These are phyloP conservation scores for Cystofilobasidium ferigula DNA, from an alignment of 768 basidiomycete genomes.

Conservation along the genomic window DNA sequence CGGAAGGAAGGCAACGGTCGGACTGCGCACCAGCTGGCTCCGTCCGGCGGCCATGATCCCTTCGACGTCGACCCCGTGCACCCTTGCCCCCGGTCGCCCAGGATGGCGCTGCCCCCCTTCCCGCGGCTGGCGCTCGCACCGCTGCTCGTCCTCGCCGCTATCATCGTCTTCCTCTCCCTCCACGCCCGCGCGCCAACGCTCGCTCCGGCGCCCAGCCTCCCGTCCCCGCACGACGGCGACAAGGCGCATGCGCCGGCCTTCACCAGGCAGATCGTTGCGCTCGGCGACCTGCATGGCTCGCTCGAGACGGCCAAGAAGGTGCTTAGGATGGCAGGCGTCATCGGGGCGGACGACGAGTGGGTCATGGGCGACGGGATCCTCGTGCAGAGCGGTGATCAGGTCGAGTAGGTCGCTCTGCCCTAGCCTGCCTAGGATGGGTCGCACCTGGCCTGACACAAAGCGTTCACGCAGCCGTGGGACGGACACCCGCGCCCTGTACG, in stretches of 20 bases:
- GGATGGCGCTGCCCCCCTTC: not conserved
- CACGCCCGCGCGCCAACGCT: not conserved
- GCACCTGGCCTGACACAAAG: not conserved
- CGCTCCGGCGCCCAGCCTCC: not conserved
- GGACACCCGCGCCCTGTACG: slow-evolving; percentile 75
- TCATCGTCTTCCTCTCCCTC: not conserved
- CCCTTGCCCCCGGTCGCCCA: not conserved
- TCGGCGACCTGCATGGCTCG: slow-evolving; percentile 90
- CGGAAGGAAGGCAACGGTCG: not conserved
- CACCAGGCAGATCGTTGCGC: slow-evolving; percentile 54
- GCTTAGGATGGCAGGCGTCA: slow-evolving; percentile 65
- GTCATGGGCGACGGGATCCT: slow-evolving; percentile 69
- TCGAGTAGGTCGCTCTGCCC: slow-evolving; percentile 57
- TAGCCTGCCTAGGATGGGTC: slow-evolving; percentile 1
- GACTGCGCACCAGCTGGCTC: not conserved
- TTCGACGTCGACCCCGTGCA: not conserved
- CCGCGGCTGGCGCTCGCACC: not conserved
- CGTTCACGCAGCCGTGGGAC: slow-evolving; percentile 54
- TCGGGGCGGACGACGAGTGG: slow-evolving; percentile 65
- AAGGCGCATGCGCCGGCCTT: not conserved
- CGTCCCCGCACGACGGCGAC: not conserved
- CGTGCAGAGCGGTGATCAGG: slow-evolving; percentile 92
- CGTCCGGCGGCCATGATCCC: not conserved
- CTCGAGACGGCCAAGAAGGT: slow-evolving; percentile 65
- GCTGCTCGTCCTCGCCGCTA: not conserved